Percentiles rank a stretch among this genome's conserved stretches.
Evolutionary conservation across 2,329 filamentous ascomycete genomes (phyloP).

Genomic region (Bipolaris gigantea): DNA sequence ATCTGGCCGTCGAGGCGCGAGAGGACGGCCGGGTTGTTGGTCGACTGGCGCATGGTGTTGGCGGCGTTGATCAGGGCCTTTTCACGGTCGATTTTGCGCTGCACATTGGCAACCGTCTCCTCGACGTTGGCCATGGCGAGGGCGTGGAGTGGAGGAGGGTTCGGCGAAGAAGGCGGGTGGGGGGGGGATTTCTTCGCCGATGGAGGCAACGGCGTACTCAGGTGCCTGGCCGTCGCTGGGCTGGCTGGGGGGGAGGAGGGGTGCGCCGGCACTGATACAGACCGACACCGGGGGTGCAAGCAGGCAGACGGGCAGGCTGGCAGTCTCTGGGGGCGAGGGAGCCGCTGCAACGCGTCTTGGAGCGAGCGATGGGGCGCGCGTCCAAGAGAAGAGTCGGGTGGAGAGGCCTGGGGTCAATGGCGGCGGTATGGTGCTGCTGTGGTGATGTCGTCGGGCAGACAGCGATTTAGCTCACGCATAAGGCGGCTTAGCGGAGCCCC

Average conservation of each 20-base stretch:
- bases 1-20: conserved; percentile 92
- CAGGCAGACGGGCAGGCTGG: conserved; percentile 15
- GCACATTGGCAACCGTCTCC: conserved; percentile 74
- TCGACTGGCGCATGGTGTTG: conserved; percentile 92
- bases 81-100: conserved; percentile 97
- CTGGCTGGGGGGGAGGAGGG: conserved; percentile 4
- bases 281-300: conserved; percentile 24
- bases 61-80: conserved; percentile 93
- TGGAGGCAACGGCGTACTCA: conserved; percentile 25
- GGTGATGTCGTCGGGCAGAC: conserved; percentile 31
- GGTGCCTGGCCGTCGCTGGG: conserved; percentile 32
- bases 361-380: conserved; percentile 8
- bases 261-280: conserved; percentile 27
- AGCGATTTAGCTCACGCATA: conserved; percentile 31
- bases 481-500: conserved; percentile 30
- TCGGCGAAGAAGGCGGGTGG: conserved; percentile 27
- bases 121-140: conserved; percentile 60
- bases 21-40: conserved; percentile 87
- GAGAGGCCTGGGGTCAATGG: conserved; percentile 21
- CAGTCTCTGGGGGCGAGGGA: conserved; percentile 10
- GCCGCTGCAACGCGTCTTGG: conserved; percentile 11
- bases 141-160: conserved; percentile 3
- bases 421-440: conserved; percentile 14
- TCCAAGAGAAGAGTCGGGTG: background rate
- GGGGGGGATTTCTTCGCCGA: conserved; percentile 31